Evolutionary conservation across 441 rosid species (phyloP).

Genomic region (Kokia cookei): DNA sequence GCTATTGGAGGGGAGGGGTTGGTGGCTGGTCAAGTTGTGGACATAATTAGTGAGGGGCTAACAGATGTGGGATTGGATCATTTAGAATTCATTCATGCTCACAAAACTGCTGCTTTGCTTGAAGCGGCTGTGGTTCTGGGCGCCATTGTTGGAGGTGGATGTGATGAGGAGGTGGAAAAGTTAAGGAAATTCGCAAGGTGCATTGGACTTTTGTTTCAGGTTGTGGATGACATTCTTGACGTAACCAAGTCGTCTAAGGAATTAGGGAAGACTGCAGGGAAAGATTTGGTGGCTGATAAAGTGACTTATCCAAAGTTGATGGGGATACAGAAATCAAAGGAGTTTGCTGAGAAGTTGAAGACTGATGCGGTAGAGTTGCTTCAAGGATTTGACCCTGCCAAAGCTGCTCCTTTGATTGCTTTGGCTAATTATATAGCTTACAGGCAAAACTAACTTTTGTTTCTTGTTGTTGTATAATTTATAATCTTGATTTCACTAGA

Average conservation of each 20-base stretch:
- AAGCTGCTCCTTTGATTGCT: slow-evolving; percentile 83
- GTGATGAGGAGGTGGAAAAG: slow-evolving; percentile 60
- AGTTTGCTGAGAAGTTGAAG: slow-evolving; percentile 63
- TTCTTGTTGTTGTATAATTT: neutral
- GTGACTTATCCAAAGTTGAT: slow-evolving; percentile 78
- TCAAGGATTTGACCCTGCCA: slow-evolving; percentile 50
- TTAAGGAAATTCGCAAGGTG: slow-evolving; percentile 64
- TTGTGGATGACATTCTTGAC: slow-evolving; percentile 84
- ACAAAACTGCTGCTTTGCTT: slow-evolving; percentile 80
- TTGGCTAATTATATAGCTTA: slow-evolving; percentile 81
- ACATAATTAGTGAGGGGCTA: slow-evolving; percentile 58
- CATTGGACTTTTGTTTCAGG: slow-evolving; percentile 75
- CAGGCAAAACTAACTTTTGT: slow-evolving; percentile 54
- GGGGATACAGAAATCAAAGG: slow-evolving; percentile 73
- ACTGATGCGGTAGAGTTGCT: slow-evolving; percentile 59
- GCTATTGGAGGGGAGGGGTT: slow-evolving; percentile 64
- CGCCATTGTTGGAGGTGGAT: slow-evolving; percentile 78
- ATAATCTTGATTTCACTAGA: neutral
- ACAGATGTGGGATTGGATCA: slow-evolving; percentile 51
- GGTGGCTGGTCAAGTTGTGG: slow-evolving; percentile 90
- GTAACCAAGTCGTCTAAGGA: slow-evolving; percentile 73
- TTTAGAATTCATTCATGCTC: slow-evolving; percentile 79
- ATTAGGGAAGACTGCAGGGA: slow-evolving; percentile 87
- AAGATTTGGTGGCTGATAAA: slow-evolving; percentile 69
- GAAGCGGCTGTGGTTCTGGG: slow-evolving; percentile 81